phyloP scores from a whole-genome alignment of 228 moss, liverwort and hornwort species.

The Sphagnum magellanicum region DNA sequence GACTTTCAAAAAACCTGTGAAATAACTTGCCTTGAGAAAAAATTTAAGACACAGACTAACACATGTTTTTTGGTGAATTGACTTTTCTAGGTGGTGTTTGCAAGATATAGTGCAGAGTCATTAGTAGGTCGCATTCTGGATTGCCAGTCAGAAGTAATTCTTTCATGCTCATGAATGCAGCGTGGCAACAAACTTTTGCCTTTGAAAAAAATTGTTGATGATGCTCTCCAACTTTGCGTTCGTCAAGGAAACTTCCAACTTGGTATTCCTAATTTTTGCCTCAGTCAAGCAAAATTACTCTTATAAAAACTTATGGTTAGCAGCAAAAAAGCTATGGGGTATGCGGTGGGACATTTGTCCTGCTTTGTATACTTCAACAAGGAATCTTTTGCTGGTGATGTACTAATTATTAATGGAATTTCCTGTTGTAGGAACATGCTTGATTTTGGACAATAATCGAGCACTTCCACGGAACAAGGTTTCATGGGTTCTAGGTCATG shows the following conservation, averaged over 20 bases:
- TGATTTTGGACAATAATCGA: constrained; percentile 35
- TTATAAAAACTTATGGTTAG: no score
- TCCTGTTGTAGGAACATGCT: constrained; percentile 25
- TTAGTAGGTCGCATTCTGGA: constrained; percentile 38
- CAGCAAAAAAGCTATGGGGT: no score
- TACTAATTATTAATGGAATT: no score
- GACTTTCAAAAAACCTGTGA: no score
- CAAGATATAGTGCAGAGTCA: constrained; percentile 39
- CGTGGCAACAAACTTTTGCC: constrained; percentile 36
- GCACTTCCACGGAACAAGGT: constrained; percentile 25
- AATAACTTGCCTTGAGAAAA: no score
- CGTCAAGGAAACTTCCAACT: constrained; percentile 8
- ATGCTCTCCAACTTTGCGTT: constrained; percentile 29
- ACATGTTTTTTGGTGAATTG: no score
- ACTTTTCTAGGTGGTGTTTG: constrained; percentile 35
- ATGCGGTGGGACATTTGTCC: no score
- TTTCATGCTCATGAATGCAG: constrained; percentile 33
- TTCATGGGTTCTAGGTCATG: constrained; percentile 23
- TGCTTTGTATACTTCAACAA: no score
- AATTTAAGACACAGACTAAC: no score
- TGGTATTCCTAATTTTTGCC: no score
- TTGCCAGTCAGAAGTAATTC: constrained; percentile 23
- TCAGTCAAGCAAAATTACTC: no score
- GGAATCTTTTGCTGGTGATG: no score
- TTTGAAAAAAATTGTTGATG: constrained; percentile 32